A percentile compares a stretch with the other conserved stretches of the same genome.
These are phyloP conservation scores for Aspergillus bombycis DNA, from an alignment of 2,329 filamentous ascomycete genomes.

Conservation along the genomic window DNA sequence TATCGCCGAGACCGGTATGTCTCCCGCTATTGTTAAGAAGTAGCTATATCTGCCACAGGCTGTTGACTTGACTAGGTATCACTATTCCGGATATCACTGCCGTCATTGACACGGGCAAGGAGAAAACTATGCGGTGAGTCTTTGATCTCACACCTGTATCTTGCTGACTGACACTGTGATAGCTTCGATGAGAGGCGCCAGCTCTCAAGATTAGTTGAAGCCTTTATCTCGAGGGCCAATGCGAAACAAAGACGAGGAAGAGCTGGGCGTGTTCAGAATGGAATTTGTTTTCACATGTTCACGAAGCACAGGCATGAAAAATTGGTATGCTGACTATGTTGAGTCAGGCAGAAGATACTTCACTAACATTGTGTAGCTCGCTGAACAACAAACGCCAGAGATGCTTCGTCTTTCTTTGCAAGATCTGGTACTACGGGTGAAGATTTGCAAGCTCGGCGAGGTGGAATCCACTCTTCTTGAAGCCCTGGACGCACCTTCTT, in stretches of 20 bases:
- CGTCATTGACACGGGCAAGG: constrained; percentile 94
- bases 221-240: constrained; percentile 93
- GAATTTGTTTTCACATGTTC: constrained; percentile 94
- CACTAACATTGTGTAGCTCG: constrained; percentile 59
- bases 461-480: constrained; percentile 88
- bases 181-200: constrained; percentile 91
- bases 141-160: background rate
- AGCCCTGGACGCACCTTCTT: constrained; percentile 85
- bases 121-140: constrained; percentile 78
- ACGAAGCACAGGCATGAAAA: constrained; percentile 86
- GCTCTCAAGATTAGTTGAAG: constrained; percentile 85
- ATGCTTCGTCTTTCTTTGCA: constrained; percentile 93
- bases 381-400: constrained; percentile 92
- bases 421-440: constrained; percentile 92
- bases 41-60: background rate
- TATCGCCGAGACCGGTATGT: constrained; percentile 85
- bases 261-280: constrained; percentile 92
- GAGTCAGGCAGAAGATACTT: background rate
- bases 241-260: constrained; percentile 92
- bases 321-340: constrained; percentile 40
- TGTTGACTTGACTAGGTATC: constrained; percentile 55
- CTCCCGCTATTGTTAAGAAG: background rate
- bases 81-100: constrained; percentile 98
- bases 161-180: constrained; percentile 21
- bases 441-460: constrained; percentile 93